These are phyloP conservation scores for Clitopilus hobsonii DNA, from an alignment of 768 basidiomycete genomes.

Conservation along the genomic window DNA sequence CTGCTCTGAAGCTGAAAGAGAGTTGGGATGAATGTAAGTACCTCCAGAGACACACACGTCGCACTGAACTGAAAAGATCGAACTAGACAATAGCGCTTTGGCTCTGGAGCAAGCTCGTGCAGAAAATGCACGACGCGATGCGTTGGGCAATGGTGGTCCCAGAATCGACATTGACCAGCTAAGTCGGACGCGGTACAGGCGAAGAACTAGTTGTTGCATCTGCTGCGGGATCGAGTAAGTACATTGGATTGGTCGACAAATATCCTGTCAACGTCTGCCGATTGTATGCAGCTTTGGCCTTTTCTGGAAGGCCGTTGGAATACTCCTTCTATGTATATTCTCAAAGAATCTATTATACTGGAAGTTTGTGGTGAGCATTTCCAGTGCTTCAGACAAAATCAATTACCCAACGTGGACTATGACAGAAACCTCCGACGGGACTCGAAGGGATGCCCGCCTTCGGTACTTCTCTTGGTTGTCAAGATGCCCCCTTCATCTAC, in stretches of 20 bases:
- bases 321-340: conserved; percentile 39
- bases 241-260: not conserved
- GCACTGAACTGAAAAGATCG: not conserved
- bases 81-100: conserved; percentile 34
- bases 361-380: conserved; percentile 35
- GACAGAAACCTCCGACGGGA: conserved; percentile 43
- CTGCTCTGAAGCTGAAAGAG: conserved; percentile 44
- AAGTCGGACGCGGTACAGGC: conserved; percentile 21
- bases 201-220: conserved; percentile 36
- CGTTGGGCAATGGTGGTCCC: conserved; percentile 21
- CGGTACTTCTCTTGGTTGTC: conserved; percentile 48
- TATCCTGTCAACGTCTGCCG: not conserved
- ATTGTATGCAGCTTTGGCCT: conserved; percentile 35
- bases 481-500: conserved; percentile 39
- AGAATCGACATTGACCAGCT: conserved; percentile 26
- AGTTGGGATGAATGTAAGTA: conserved; percentile 41
- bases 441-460: conserved; percentile 52
- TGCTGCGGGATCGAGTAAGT: conserved; percentile 33
- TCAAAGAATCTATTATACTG: conserved; percentile 38
- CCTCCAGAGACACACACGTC: not conserved
- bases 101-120: conserved; percentile 37
- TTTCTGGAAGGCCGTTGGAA: conserved; percentile 53
- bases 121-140: conserved; percentile 13
- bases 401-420: not conserved
- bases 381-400: not conserved